Evolutionary conservation across 768 basidiomycete species (phyloP).

Genomic region (Boletus pseudo-olivaceus): DNA sequence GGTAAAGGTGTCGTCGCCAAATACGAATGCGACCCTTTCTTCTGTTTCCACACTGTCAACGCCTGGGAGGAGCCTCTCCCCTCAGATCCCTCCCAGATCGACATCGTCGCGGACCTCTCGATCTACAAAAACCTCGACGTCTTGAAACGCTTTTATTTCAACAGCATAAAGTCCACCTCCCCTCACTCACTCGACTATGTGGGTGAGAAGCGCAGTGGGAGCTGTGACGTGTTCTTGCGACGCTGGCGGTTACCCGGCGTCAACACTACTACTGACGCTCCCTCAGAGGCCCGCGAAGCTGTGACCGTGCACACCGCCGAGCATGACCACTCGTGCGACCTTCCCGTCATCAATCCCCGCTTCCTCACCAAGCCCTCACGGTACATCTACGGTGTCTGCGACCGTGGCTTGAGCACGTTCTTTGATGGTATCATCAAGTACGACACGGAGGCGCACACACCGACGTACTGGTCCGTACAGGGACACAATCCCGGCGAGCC

Average conservation of each 20-base stretch:
- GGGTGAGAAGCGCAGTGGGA: constrained; percentile 17
- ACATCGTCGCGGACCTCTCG: constrained; percentile 36
- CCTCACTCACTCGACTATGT: constrained; percentile 24
- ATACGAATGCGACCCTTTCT: constrained; percentile 37
- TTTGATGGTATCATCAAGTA: constrained; percentile 36
- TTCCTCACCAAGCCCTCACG: constrained; percentile 31
- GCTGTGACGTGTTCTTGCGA: constrained; percentile 22
- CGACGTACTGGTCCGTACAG: constrained; percentile 26
- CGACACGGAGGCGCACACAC: constrained; percentile 24
- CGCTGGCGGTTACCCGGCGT: constrained; percentile 32
- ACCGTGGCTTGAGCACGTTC: constrained; percentile 31
- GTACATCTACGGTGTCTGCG: constrained; percentile 31
- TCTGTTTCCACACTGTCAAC: constrained; percentile 40
- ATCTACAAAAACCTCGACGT: constrained; percentile 33
- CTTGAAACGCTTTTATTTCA: constrained; percentile 32
- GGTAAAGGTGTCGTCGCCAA: constrained; percentile 36
- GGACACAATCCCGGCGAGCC: constrained; percentile 36
- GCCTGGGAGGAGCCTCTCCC: constrained; percentile 33
- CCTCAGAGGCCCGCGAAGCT: constrained; percentile 16
- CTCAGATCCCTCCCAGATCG: constrained; percentile 24
- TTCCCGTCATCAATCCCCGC: constrained; percentile 34
- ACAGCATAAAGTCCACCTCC: constrained; percentile 26
- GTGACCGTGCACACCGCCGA: constrained; percentile 21
- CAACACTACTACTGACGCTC: constrained; percentile 14
- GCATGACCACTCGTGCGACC: constrained; percentile 31